Base-by-base conservation (phyloP, 108 stramenopile species). In the Schizochytrium sp. region DNA sequence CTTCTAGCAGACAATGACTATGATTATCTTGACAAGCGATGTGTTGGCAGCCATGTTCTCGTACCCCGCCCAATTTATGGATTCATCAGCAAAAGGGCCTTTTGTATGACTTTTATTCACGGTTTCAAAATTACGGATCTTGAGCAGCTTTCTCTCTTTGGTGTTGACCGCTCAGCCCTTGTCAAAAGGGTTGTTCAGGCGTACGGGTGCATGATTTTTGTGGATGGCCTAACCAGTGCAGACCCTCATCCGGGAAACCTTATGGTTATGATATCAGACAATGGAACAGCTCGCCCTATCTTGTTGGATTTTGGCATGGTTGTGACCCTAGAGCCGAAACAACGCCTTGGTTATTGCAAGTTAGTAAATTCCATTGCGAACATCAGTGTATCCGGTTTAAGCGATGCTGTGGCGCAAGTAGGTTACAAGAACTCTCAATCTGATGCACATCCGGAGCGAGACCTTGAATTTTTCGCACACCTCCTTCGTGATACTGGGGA, bases 161-260 rank as follows among this genome's bases (percentile, higher is more conserved):
- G 60, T 1, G 88, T 57, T 15, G 88, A 88, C 44, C 87, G 87
- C 38, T 5, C n/a, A 4, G 87, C 58, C 12, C 61, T 88, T 42
- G 41, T 89, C 44, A 46, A 15, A 4, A 5, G 49, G 5, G 72
- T 89, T 3, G 50, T 55, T 4, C 61, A 89, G 49, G 72, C 88
- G 49, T 72, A 72, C 53, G 69, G 55, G 7, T 17, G n/a, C 60
- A 61, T 61, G 72, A 55, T 72, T 0, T 56, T 49, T 13, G 42
- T 72, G 19, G 72, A 45, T 17, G 88, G 88, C 2, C 57, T 41
- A 15, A 42, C 60, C 40, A 72, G 40, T 46, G 88, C 45, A 0
- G 88, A 88, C 64, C 88, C 88, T 13, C 88, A 88, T 53, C 88
- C 88, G 0, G 88, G 88, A 28, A 88, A 88, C 61, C 15, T 88